phyloP scores from a whole-genome alignment of 2,329 filamentous ascomycete species.

The Aspergillus calidoustus region DNA sequence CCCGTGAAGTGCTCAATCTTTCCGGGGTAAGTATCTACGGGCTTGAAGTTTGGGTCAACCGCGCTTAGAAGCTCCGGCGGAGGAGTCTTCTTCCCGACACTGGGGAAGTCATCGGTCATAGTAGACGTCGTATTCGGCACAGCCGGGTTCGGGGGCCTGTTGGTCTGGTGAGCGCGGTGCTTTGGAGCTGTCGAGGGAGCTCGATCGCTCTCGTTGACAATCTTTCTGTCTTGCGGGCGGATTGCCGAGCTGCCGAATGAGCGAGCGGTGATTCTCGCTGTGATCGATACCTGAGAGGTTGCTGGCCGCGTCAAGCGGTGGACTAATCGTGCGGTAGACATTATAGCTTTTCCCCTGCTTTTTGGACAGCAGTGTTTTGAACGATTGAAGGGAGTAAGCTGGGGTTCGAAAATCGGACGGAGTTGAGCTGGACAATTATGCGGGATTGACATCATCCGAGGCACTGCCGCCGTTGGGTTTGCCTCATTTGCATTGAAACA shows the following conservation, averaged over 20 bases:
- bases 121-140: constrained; percentile 69
- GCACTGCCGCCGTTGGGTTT: constrained; percentile 37
- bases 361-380: background rate
- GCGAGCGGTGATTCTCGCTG: constrained; percentile 31
- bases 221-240: constrained; percentile 46
- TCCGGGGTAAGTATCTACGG: constrained; percentile 64
- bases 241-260: constrained; percentile 39
- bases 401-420: background rate
- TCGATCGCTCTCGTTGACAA: constrained; percentile 49
- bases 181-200: constrained; percentile 58
- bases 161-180: constrained; percentile 60
- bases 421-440: constrained; percentile 13
- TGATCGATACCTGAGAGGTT: constrained; percentile 28
- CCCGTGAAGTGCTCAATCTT: constrained; percentile 70
- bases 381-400: background rate
- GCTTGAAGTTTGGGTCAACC: constrained; percentile 59
- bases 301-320: constrained; percentile 51
- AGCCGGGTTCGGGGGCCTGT: constrained; percentile 64
- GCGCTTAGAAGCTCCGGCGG: constrained; percentile 66
- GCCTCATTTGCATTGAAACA: constrained; percentile 38
- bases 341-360: constrained; percentile 30
- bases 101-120: constrained; percentile 66
- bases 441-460: constrained; percentile 45
- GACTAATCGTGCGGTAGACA: constrained; percentile 53
- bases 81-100: constrained; percentile 58